Percentiles rank a stretch among this genome's conserved stretches.
These are phyloP conservation scores for Tetracladium setigerum DNA, from an alignment of 495 filamentous ascomycete genomes.

Conservation along the genomic window DNA sequence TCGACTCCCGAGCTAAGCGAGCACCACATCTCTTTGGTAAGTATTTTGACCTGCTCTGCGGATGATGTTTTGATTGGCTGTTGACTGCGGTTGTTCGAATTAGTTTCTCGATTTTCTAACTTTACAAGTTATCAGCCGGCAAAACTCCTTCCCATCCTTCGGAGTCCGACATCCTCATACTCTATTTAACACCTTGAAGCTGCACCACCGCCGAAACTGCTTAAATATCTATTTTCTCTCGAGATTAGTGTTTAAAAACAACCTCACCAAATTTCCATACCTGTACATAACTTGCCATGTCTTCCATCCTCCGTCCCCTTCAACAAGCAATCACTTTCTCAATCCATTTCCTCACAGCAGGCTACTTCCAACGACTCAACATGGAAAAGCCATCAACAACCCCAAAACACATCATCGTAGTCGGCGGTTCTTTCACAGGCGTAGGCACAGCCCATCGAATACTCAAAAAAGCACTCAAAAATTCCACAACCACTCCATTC, in stretches of 20 bases:
- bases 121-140: no score
- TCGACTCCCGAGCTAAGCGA: no score
- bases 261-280: no score
- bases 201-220: no score
- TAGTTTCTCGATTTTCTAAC: background rate
- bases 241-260: no score
- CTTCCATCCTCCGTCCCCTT: background rate
- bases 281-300: no score
- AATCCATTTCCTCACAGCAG: constrained; percentile 9
- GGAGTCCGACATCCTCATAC: no score
- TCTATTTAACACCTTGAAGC: no score
- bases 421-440: constrained; percentile 24
- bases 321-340: constrained; percentile 5
- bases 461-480: constrained; percentile 9
- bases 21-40: no score
- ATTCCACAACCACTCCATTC: constrained; percentile 16
- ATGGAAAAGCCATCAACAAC: background rate
- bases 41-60: background rate
- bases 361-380: constrained; percentile 5
- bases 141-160: no score
- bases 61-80: background rate
- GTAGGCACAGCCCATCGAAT: constrained; percentile 14
- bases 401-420: constrained; percentile 25
- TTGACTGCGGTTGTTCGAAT: background rate
- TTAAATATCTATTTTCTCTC: no score